A percentile compares a stretch with the other conserved stretches of the same genome.
Conservation (phyloP, 2,329 filamentous ascomycete genomes). For the Penicillium aurantiogriseum region DNA sequence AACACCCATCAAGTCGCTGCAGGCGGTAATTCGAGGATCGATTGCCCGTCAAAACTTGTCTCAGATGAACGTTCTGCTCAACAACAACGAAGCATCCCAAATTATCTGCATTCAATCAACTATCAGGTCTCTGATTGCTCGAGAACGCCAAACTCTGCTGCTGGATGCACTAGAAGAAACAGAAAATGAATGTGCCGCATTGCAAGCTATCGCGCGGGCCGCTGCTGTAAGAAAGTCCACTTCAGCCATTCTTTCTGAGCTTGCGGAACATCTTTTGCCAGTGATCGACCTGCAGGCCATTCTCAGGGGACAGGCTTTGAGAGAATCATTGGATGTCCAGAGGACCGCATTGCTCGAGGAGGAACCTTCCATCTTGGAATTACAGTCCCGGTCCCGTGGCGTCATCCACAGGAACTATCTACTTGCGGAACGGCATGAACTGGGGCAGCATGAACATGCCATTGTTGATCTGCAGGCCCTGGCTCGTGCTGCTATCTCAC, state of each 20-base stretch:
- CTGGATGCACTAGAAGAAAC: slow-evolving; percentile 43
- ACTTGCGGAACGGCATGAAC: slow-evolving; percentile 28
- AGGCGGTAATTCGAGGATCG: slow-evolving; percentile 63
- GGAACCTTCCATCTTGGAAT: slow-evolving; percentile 43
- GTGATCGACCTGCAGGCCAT: slow-evolving; percentile 37
- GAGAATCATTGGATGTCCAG: slow-evolving; percentile 33
- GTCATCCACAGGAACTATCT: slow-evolving; percentile 36
- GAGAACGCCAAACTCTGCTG: slow-evolving; percentile 41
- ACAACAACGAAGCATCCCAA: slow-evolving; percentile 23
- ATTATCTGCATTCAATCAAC: slow-evolving; percentile 40
- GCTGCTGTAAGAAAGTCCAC: slow-evolving; percentile 29
- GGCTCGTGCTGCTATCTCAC: slow-evolving; percentile 41
- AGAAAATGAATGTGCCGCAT: slow-evolving; percentile 40
- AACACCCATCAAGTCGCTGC: slow-evolving; percentile 51
- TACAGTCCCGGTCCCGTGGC: slow-evolving; percentile 55
- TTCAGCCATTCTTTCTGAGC: slow-evolving; percentile 27
- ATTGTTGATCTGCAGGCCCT: slow-evolving; percentile 43
- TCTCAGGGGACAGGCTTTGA: slow-evolving; percentile 31
- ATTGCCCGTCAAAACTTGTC: slow-evolving; percentile 32
- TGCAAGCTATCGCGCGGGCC: slow-evolving; percentile 50
- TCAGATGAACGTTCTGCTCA: slow-evolving; percentile 27
- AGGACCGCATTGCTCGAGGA: slow-evolving; percentile 45
- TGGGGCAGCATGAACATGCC: slow-evolving; percentile 32
- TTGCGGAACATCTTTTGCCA: slow-evolving; percentile 30
- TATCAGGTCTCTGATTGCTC: slow-evolving; percentile 36